Percentiles rank a stretch among this genome's conserved stretches.
These are phyloP conservation scores for Boechera retrofracta DNA, from an alignment of 345 rosid species.

Conservation along the genomic window DNA sequence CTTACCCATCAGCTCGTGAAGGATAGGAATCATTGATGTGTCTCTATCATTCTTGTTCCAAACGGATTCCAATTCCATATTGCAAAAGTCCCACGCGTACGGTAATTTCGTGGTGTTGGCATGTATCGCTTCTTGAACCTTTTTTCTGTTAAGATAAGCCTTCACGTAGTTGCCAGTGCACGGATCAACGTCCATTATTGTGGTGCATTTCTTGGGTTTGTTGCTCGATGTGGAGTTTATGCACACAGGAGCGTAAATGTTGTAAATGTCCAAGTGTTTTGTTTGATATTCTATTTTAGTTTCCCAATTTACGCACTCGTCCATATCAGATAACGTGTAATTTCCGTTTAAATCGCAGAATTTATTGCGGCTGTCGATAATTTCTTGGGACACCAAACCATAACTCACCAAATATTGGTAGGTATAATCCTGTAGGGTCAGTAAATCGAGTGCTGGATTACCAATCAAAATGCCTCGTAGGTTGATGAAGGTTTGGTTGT, in stretches of 20 bases:
- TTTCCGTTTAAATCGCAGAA: not conserved
- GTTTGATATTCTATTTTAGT: not conserved
- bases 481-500: constrained; percentile 57
- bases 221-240: constrained; percentile 33
- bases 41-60: constrained; percentile 48
- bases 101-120: constrained; percentile 61
- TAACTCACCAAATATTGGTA: constrained; percentile 39
- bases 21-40: constrained; percentile 63
- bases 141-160: constrained; percentile 60
- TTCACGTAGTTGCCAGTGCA: constrained; percentile 52
- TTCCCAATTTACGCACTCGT: accelerated
- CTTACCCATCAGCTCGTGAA: constrained; percentile 63
- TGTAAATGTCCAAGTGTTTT: constrained; percentile 55
- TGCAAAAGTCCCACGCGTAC: not conserved
- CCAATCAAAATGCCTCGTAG: constrained; percentile 64
- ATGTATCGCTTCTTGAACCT: constrained; percentile 72
- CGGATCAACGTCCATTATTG: constrained; percentile 57
- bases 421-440: too few relatives aligned
- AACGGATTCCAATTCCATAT: accelerated
- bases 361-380: constrained; percentile 34
- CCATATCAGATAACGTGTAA: not conserved
- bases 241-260: constrained; percentile 71
- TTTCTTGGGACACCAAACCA: constrained; percentile 66
- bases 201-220: constrained; percentile 59
- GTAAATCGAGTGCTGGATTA: not conserved